Evolutionary conservation across 208 protist genomes (phyloP).

Genomic region (Naegleria lovaniensis): DNA sequence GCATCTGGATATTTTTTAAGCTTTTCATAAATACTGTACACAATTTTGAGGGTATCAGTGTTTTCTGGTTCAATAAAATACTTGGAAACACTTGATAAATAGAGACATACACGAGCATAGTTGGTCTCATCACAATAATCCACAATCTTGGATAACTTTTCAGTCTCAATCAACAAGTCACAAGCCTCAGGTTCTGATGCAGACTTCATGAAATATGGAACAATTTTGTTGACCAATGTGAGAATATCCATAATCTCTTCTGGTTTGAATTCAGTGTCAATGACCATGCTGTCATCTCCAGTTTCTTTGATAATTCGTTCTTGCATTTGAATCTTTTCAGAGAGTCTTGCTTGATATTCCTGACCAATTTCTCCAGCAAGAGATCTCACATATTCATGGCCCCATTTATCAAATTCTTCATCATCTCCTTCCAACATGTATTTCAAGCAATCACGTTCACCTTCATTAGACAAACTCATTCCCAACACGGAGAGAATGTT

Average conservation of each 20-base stretch:
- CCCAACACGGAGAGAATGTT: conserved; percentile 96
- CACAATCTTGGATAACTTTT: conserved; percentile 75
- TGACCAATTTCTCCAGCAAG: conserved; percentile 83
- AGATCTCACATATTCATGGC: conserved; percentile 96
- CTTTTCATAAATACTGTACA: conserved; percentile 83
- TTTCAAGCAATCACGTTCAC: conserved; percentile 60
- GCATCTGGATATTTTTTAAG: conserved; percentile 79
- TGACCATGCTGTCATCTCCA: conserved; percentile 18
- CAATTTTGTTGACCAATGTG: conserved; percentile 81
- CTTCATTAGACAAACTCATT: conserved; percentile 82
- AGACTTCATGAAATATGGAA: conserved; percentile 87
- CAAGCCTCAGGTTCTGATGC: conserved; percentile 94
- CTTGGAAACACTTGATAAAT: conserved; percentile 79
- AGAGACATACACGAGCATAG: conserved; percentile 86
- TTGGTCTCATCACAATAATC: conserved; percentile 83
- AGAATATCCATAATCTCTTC: conserved; percentile 68
- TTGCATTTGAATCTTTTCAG: conserved; percentile 32
- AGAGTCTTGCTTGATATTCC: conserved; percentile 71
- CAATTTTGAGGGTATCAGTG: conserved; percentile 70
- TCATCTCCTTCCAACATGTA: conserved; percentile 89
- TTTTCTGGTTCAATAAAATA: conserved; percentile 92
- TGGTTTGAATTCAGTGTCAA: conserved; percentile 40
- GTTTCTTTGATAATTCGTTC: background rate
- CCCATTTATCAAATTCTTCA: conserved; percentile 90
- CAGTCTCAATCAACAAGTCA: conserved; percentile 95